phyloP scores from a whole-genome alignment of 2,329 filamentous ascomycete species.

The Aspergillus ibericus region DNA sequence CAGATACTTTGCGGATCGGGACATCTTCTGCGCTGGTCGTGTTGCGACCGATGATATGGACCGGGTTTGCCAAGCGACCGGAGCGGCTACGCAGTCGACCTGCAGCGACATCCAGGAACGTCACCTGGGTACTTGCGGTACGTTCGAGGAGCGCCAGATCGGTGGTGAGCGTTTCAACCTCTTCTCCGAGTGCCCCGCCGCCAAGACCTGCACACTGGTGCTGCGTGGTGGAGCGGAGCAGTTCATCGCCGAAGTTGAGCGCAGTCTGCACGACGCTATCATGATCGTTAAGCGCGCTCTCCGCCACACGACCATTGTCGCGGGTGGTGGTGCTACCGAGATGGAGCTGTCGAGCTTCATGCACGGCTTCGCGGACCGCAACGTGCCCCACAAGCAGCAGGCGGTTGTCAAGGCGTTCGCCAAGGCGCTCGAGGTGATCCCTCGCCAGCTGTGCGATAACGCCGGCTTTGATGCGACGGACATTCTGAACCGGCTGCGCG shows the following conservation, averaged over 20 bases:
- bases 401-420: constrained; percentile 97
- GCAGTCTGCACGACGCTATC: constrained; percentile 96
- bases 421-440: constrained; percentile 94
- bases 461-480: constrained; percentile 98
- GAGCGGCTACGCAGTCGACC: constrained; percentile 88
- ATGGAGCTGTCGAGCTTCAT: constrained; percentile 97
- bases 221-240: constrained; percentile 96
- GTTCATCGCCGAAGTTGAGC: constrained; percentile 98
- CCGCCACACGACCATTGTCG: constrained; percentile 91
- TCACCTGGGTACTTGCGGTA: constrained; percentile 86
- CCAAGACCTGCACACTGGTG: constrained; percentile 95
- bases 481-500: constrained; percentile 91
- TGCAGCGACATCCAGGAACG: constrained; percentile 90
- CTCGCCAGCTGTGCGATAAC: constrained; percentile 96
- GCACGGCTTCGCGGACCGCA: constrained; percentile 87
- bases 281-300: constrained; percentile 99
- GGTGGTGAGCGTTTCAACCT: constrained; percentile 98
- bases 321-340: constrained; percentile 89
- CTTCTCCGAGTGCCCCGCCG: constrained; percentile 91
- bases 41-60: constrained; percentile 92
- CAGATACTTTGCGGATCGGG: constrained; percentile 88
- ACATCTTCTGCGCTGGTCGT: constrained; percentile 96
- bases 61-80: constrained; percentile 91
- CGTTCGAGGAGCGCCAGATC: constrained; percentile 94
- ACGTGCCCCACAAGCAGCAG: constrained; percentile 93